Base-by-base conservation (phyloP, 495 filamentous ascomycete genomes). In the Amorphotheca resinae region DNA sequence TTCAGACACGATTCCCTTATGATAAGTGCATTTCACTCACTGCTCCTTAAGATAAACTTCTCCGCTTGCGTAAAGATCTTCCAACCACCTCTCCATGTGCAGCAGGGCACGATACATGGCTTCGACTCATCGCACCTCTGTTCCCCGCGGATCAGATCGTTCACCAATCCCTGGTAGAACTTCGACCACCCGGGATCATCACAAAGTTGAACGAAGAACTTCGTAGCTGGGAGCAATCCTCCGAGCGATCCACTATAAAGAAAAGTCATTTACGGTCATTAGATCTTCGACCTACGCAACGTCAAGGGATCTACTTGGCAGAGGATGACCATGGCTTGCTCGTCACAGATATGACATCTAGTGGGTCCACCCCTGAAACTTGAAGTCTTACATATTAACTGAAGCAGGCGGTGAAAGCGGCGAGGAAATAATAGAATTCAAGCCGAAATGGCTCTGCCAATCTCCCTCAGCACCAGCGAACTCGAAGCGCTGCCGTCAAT, bases 371-470 rank as follows among this genome's bases (percentile, higher is more conserved):
- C n/a, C 1, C n/a, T 16, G 4, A 2, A 16, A 22, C 18, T 4
- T 30, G 14, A 9, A 20, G 20, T 11, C 6, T 9, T 32, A n/a
- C 5, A 22, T 15, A 8, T 32, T 39, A 18, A 44, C 9, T 1
- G 23, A 12, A 35, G 17, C 20, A 44, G 34, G 21, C 14, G 22
- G 6, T 14, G 54, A 47, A 11, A 28, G 25, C 21, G 53, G 14
- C 9, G 32, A 44, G 4, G 5, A 14, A 4, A 22, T 50, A 22
- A 28, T 87, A 17, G 84, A 98, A 59, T 77, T 96, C 52, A 98
- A 98, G 54, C 87, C 89, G 4, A 98, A 98, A 60, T 98, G 91
- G 91, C 74, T 95, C 1, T 56, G 69, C 4, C 88, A 89, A 49
- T 91, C 84, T 0, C 85, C 83, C 1, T 76, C 74, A 18, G 88